Conservation (phyloP, 2,329 filamentous ascomycete species). For the Calonectria multiphialidica region DNA sequence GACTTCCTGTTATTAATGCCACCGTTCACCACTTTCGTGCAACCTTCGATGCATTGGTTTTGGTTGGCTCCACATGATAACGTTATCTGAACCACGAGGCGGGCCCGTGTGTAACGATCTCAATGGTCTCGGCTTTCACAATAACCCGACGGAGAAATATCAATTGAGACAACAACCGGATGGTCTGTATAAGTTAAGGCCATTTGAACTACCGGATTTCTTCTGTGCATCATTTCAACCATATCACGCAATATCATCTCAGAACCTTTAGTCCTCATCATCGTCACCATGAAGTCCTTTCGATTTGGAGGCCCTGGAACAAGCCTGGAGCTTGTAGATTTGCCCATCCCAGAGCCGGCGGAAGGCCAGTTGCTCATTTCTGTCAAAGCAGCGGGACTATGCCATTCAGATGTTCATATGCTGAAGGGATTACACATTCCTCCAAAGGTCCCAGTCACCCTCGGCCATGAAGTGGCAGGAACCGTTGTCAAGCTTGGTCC, state of each 20-base stretch:
- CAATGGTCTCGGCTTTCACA: background rate
- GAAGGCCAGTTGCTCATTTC: conserved; percentile 20
- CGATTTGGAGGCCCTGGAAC: background rate
- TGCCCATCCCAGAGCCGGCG: conserved; percentile 21
- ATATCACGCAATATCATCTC: background rate
- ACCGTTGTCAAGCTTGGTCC: conserved; percentile 22
- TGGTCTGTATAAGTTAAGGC: too few relatives aligned
- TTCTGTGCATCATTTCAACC: background rate
- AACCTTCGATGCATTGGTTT: background rate
- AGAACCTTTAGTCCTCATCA: background rate
- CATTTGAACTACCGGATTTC: too few relatives aligned
- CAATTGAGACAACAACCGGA: too few relatives aligned
- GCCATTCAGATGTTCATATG: conserved; percentile 24
- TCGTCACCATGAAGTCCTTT: conserved; percentile 25
- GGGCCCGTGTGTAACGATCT: background rate
- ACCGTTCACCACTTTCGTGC: background rate
- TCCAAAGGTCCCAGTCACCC: conserved; percentile 14
- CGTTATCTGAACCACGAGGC: background rate
- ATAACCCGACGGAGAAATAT: background rate
- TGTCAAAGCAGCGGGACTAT: conserved; percentile 24
- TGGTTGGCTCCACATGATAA: background rate
- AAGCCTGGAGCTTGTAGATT: conserved; percentile 2
- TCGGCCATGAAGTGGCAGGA: conserved; percentile 24
- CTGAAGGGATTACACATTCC: conserved; percentile 14
- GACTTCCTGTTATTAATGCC: background rate